Percentiles rank a stretch among this genome's conserved stretches.
phyloP scores from a whole-genome alignment of 345 rosid genomes.

The Salix suchowensis region DNA sequence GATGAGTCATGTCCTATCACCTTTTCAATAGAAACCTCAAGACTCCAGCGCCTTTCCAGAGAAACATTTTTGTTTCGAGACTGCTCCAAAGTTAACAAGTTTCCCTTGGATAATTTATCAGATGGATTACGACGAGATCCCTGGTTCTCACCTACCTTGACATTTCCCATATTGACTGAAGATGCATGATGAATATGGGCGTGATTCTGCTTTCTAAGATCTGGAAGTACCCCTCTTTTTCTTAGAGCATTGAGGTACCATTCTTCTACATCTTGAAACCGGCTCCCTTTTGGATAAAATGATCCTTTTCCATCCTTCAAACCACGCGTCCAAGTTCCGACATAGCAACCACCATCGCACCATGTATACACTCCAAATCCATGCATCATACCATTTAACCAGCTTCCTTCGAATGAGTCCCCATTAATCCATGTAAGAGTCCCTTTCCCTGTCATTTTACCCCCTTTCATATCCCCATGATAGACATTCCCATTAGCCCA shows the following conservation, averaged over 20 bases:
- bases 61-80: conserved; percentile 67
- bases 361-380: conserved; percentile 93
- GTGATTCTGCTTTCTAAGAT: conserved; percentile 62
- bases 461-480: conserved; percentile 83
- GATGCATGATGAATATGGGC: conserved; percentile 57
- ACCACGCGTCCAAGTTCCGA: conserved; percentile 93
- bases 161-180: conserved; percentile 56
- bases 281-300: conserved; percentile 77
- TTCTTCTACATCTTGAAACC: conserved; percentile 67
- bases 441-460: conserved; percentile 96
- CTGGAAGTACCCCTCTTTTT: conserved; percentile 83
- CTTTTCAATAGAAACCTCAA: conserved; percentile 92
- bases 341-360: conserved; percentile 81
- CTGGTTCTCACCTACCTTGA: conserved; percentile 45
- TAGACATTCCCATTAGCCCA: conserved; percentile 84
- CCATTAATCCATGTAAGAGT: conserved; percentile 79
- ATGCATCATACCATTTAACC: conserved; percentile 92
- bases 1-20: conserved; percentile 81
- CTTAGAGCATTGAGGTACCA: conserved; percentile 73
- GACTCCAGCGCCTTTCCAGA: conserved; percentile 94
- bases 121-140: conserved; percentile 35
- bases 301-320: conserved; percentile 96
- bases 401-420: conserved; percentile 86
- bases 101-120: conserved; percentile 59
- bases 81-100: conserved; percentile 68